These are phyloP conservation scores for Ganoderma leucocontextum DNA, from an alignment of 1,284 basidiomycete genomes.

Conservation along the genomic window DNA sequence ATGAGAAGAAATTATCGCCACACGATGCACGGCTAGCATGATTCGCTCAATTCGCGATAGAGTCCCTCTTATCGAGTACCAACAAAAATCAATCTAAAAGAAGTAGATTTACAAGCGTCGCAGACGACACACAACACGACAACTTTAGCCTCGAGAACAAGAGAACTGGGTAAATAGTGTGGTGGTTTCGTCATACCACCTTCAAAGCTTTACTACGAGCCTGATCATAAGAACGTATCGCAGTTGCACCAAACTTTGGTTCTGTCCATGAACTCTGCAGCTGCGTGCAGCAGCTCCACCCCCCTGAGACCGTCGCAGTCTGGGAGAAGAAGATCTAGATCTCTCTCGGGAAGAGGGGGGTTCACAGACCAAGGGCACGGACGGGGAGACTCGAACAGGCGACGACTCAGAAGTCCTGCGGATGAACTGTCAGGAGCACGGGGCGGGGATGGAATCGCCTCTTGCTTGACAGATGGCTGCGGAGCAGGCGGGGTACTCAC, in stretches of 20 bases:
- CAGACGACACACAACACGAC: too few relatives aligned
- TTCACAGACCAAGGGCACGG: neutral
- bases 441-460: neutral
- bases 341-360: neutral
- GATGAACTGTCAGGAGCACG: too few relatives aligned
- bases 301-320: neutral
- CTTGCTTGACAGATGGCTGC: neutral
- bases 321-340: neutral
- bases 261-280: neutral
- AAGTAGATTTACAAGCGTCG: too few relatives aligned
- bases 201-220: too few relatives aligned
- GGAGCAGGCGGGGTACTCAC: neutral
- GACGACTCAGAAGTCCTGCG: too few relatives aligned
- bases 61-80: neutral
- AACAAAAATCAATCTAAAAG: too few relatives aligned
- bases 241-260: neutral
- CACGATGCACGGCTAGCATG: neutral
- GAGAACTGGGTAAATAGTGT: too few relatives aligned
- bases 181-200: too few relatives aligned
- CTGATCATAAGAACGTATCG: neutral
- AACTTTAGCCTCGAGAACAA: too few relatives aligned
- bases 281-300: neutral
- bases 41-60: neutral
- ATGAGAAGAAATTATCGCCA: too few relatives aligned
- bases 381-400: neutral